Percentiles rank a stretch among this genome's conserved stretches.
phyloP scores from a whole-genome alignment of 2,329 filamentous ascomycete species.

The Arthroderma sp. region DNA sequence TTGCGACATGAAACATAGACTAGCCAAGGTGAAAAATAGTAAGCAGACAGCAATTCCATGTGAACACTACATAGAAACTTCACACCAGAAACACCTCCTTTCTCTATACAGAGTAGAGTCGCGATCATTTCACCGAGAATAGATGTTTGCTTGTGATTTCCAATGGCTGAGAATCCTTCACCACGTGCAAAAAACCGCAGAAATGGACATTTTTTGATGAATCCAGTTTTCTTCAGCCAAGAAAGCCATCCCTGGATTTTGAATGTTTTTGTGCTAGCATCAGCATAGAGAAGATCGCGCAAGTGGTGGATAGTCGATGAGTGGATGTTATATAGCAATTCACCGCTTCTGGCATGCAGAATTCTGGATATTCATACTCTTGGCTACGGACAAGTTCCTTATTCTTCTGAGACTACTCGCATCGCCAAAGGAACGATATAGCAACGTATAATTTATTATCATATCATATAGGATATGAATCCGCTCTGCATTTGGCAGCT shows the following conservation, averaged over 20 bases:
- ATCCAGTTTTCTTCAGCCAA: background rate
- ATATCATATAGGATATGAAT: background rate
- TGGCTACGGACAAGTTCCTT: background rate
- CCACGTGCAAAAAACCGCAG: background rate
- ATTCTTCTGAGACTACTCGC: background rate
- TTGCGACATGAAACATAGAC: background rate
- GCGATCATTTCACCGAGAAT: too few species aligned
- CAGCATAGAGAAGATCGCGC: too few species aligned
- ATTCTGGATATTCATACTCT: background rate
- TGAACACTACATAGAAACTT: too few species aligned
- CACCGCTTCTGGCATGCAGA: background rate
- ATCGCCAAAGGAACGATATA: too few species aligned
- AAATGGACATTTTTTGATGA: slow-evolving; percentile 7
- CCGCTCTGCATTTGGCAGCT: background rate
- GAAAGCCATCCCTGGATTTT: background rate
- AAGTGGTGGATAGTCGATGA: too few species aligned
- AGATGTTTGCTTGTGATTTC: background rate
- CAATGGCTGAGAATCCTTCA: background rate
- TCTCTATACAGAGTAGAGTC: too few species aligned
- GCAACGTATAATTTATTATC: background rate
- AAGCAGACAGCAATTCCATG: too few species aligned
- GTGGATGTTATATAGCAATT: too few species aligned
- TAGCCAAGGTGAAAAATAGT: too few species aligned
- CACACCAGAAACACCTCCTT: too few species aligned
- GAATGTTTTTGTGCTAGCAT: background rate